phyloP scores from a whole-genome alignment of 441 rosid species.

The Pelargonium fulgidum region DNA sequence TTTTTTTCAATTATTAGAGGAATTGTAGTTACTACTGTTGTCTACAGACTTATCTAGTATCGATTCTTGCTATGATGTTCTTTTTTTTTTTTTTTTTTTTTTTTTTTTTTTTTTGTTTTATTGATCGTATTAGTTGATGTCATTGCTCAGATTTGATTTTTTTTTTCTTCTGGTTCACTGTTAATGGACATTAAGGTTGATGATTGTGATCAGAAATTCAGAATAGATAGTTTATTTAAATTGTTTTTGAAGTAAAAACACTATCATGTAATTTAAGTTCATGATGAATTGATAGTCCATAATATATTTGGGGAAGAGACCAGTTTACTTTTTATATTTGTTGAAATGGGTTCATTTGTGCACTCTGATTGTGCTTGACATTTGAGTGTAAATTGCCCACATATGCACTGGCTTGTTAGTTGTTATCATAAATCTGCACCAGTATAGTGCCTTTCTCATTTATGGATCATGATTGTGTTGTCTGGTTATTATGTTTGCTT shows the following conservation, averaged over 20 bases:
- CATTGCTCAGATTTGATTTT: background rate
- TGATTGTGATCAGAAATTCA: background rate
- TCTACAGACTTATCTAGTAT: too few relatives aligned
- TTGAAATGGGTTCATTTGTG: background rate
- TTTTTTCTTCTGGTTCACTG: background rate
- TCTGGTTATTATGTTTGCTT: constrained; percentile 2
- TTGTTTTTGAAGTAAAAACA: background rate
- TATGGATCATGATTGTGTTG: background rate
- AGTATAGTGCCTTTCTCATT: background rate
- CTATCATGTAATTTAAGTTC: background rate
- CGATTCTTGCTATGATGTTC: too few relatives aligned
- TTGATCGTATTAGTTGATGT: background rate
- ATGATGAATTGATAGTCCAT: background rate
- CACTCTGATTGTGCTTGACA: background rate
- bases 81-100: too few relatives aligned
- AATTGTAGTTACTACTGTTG: too few relatives aligned
- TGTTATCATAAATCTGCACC: background rate
- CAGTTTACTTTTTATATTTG: background rate
- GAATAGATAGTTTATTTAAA: background rate
- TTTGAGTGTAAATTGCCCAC: background rate
- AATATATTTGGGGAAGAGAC: background rate
- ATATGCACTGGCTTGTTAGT: background rate
- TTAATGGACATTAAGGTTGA: background rate
- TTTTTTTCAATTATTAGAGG: background rate
- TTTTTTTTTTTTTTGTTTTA: too few relatives aligned